Evolutionary conservation across 1,284 basidiomycete genomes (phyloP).

Genomic region (Volvariella volvacea): DNA sequence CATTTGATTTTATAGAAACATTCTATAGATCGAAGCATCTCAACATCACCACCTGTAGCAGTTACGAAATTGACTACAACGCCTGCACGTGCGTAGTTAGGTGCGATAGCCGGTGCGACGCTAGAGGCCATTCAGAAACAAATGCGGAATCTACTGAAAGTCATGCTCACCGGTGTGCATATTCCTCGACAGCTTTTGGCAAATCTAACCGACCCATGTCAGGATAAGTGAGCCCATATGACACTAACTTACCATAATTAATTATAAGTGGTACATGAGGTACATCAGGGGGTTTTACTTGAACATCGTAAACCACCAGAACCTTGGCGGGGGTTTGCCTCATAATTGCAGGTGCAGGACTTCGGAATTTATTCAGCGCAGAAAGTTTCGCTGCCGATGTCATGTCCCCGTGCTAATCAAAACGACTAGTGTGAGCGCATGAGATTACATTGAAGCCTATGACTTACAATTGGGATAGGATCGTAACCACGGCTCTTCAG

Average conservation of each 20-base stretch:
- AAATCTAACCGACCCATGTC: constrained; percentile 52
- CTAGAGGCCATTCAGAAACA: constrained; percentile 26
- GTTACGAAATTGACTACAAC: constrained; percentile 95
- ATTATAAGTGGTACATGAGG: constrained; percentile 87
- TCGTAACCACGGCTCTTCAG: constrained; percentile 82
- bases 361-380: constrained; percentile 76
- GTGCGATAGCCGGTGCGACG: constrained; percentile 76
- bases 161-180: constrained; percentile 74
- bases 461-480: constrained; percentile 65
- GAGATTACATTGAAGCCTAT: neutral
- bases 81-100: constrained; percentile 75
- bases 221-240: neutral
- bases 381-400: constrained; percentile 74
- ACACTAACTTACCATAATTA: constrained; percentile 66
- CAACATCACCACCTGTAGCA: constrained; percentile 93
- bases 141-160: constrained; percentile 1
- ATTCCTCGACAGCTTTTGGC: constrained; percentile 93
- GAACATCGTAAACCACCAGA: constrained; percentile 87
- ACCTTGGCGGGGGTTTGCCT: constrained; percentile 63
- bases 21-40: constrained; percentile 96
- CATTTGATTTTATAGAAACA: constrained; percentile 97
- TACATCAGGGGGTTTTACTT: constrained; percentile 83
- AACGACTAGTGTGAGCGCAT: constrained; percentile 5
- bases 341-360: constrained; percentile 46
- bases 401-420: constrained; percentile 76